A percentile compares a stretch with the other conserved stretches of the same genome.
Conservation (phyloP, 805 yeast genomes). For the Isabelozyma pseudorhagii region DNA sequence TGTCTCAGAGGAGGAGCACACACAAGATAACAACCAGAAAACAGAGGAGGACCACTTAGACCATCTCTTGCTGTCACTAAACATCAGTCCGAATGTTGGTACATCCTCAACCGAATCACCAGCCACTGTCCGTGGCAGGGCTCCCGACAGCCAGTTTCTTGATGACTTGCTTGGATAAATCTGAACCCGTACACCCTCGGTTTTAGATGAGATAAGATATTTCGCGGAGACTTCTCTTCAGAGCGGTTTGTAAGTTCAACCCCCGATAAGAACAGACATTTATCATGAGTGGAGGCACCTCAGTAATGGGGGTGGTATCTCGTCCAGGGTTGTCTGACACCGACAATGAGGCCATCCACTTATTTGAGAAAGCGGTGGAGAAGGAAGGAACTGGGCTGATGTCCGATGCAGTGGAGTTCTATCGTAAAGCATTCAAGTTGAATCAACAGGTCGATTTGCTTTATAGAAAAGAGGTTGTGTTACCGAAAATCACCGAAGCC, state of each 20-base stretch:
- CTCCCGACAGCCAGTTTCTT: conserved; percentile 10
- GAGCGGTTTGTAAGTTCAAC: too few relatives aligned
- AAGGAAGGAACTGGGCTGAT: conserved; percentile 72
- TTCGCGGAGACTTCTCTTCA: neutral
- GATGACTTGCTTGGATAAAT: conserved; percentile 9
- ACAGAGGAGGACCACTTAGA: conserved; percentile 2
- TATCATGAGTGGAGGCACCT: conserved; percentile 9
- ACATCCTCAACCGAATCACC: neutral
- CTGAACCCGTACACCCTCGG: neutral
- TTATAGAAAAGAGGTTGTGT: conserved; percentile 57
- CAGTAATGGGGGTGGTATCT: neutral
- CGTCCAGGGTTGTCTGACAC: conserved; percentile 1
- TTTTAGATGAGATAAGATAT: too few relatives aligned
- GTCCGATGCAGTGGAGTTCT: conserved; percentile 76
- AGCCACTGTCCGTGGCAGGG: conserved; percentile 1
- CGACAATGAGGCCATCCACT: conserved; percentile 49
- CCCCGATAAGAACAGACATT: neutral
- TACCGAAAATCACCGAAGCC: conserved; percentile 32
- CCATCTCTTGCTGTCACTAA: conserved; percentile 3
- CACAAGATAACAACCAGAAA: too few relatives aligned
- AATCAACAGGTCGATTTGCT: conserved; percentile 60
- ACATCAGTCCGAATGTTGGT: neutral
- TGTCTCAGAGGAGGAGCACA: neutral
- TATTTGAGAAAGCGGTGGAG: conserved; percentile 67
- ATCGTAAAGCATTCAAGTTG: conserved; percentile 67